phyloP scores from a whole-genome alignment of 2,329 filamentous ascomycete genomes.

The Aspergillus sp. region DNA sequence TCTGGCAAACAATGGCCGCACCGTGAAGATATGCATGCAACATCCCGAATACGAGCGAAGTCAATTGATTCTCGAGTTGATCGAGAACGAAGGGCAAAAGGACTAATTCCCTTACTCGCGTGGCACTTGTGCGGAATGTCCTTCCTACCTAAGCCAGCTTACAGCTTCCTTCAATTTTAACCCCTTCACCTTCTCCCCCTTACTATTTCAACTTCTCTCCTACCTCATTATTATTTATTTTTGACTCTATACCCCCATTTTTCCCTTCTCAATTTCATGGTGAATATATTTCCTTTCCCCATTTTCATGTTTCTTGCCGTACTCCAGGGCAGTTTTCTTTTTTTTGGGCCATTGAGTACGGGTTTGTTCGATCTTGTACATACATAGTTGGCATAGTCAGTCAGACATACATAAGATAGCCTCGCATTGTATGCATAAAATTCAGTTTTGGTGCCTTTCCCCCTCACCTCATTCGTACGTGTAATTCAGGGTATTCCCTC shows the following conservation, averaged over 20 bases:
- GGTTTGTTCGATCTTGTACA: conserved; percentile 2
- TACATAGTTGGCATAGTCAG: neutral
- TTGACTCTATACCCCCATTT: conserved; percentile 6
- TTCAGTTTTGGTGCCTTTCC: neutral
- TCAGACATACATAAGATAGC: neutral
- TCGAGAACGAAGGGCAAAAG: conserved; percentile 83
- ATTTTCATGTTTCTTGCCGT: neutral
- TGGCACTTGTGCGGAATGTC: neutral
- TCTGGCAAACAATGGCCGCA: conserved; percentile 55
- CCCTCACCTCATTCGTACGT: neutral
- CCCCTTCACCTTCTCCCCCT: neutral
- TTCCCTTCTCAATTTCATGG: neutral
- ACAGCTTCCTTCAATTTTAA: neutral
- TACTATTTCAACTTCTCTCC: too few relatives aligned
- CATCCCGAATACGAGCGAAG: conserved; percentile 83
- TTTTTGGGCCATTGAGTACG: neutral
- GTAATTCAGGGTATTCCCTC: too few relatives aligned
- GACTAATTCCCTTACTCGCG: conserved; percentile 37
- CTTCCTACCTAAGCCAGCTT: neutral
- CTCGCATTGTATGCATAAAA: neutral
- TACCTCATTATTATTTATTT: neutral
- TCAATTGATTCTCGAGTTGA: conserved; percentile 87
- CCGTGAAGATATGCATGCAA: conserved; percentile 92
- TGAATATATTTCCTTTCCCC: neutral
- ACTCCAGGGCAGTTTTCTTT: neutral